A percentile compares a stretch with the other conserved stretches of the same genome.
Conservation (phyloP, 2,329 filamentous ascomycete species). For the Venturia pyrina region DNA sequence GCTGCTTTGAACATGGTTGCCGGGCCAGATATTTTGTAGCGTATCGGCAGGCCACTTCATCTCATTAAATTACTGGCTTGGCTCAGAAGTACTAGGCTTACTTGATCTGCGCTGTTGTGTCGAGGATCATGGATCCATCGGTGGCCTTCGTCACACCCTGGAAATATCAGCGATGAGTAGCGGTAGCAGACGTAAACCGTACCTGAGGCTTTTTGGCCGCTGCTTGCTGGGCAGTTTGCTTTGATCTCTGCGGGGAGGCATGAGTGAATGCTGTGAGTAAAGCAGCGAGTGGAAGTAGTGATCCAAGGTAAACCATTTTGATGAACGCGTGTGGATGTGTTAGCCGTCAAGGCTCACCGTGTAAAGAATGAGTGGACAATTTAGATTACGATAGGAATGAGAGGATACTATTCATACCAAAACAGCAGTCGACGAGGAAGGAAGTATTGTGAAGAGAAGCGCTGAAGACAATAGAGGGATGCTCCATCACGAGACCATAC, state of each 20-base stretch:
- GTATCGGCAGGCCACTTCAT: conserved; percentile 40
- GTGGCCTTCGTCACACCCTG: conserved; percentile 32
- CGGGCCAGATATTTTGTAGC: conserved; percentile 47
- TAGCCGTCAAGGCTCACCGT: not conserved
- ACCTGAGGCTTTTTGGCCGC: conserved; percentile 24
- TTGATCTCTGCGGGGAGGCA: not conserved
- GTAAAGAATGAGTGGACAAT: not conserved
- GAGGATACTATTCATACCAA: not conserved
- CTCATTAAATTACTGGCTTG: not conserved
- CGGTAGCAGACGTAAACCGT: not conserved
- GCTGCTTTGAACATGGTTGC: conserved; percentile 42
- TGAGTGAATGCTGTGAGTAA: not conserved
- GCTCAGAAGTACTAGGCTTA: conserved; percentile 20
- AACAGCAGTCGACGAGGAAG: not conserved
- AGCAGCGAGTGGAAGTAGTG: not conserved
- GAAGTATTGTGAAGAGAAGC: not conserved
- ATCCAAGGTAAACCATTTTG: conserved; percentile 14
- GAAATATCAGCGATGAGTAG: not conserved
- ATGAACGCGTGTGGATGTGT: not conserved
- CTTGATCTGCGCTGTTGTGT: conserved; percentile 46
- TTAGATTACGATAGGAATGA: not conserved
- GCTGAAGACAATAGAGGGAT: not conserved
- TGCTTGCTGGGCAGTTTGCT: conserved; percentile 23
- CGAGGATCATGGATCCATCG: conserved; percentile 46
- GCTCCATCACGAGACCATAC: not conserved